phyloP scores from a whole-genome alignment of 192 early-diverging fungal species.

The Backusella tarrabulga region DNA sequence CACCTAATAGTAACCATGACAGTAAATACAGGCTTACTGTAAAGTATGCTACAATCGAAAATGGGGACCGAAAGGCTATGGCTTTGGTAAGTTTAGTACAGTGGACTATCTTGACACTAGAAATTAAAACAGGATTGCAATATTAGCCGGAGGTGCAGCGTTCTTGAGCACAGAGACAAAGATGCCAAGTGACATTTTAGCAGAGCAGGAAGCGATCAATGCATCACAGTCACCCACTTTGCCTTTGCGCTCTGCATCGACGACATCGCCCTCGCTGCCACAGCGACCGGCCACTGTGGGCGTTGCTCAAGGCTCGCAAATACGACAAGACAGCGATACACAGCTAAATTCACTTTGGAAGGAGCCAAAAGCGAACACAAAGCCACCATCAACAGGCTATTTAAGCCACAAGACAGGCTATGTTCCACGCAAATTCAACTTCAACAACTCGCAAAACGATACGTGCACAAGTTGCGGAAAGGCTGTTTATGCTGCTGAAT shows the following conservation, averaged over 20 bases:
- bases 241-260: neutral
- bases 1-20: neutral
- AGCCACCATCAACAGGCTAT: slow-evolving; percentile 4
- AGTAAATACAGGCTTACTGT: slow-evolving; percentile 49
- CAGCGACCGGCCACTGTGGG: neutral
- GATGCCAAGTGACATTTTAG: slow-evolving; percentile 22
- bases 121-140: neutral
- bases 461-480: slow-evolving; percentile 56
- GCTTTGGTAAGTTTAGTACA: slow-evolving; percentile 19
- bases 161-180: slow-evolving; percentile 33
- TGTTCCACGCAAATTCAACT: slow-evolving; percentile 34
- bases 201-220: neutral
- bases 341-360: neutral
- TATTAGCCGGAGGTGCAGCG: slow-evolving; percentile 29
- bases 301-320: neutral
- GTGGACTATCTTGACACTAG: neutral
- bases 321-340: neutral
- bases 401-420: slow-evolving; percentile 23
- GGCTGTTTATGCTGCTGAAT: slow-evolving; percentile 58
- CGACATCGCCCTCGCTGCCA: neutral
- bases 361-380: neutral
- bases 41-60: slow-evolving; percentile 53
- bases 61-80: slow-evolving; percentile 56
- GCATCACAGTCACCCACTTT: neutral
- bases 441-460: slow-evolving; percentile 33